Evolutionary conservation across 805 yeast species (phyloP).

Genomic region (Metschnikowia sp.): DNA sequence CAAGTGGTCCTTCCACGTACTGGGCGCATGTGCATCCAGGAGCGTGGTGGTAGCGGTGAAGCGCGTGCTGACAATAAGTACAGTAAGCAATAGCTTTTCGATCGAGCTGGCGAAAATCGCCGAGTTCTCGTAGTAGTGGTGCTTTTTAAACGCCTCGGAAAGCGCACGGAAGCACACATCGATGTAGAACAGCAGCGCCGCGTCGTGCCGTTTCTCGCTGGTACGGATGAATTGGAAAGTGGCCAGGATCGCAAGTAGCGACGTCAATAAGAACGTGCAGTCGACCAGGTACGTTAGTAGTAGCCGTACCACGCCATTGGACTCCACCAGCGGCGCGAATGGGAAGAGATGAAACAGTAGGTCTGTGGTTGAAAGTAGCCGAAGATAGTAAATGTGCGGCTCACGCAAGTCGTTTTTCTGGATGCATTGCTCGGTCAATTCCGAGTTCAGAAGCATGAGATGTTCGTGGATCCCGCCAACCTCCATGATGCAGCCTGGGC

Average conservation of each 20-base stretch:
- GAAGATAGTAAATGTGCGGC: constrained; percentile 32
- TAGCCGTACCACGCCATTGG: constrained; percentile 31
- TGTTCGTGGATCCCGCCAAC: constrained; percentile 7
- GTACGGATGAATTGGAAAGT: constrained; percentile 26
- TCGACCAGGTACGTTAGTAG: constrained; percentile 21
- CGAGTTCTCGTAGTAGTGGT: constrained; percentile 10
- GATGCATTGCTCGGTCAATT: constrained; percentile 26
- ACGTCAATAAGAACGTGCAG: constrained; percentile 22
- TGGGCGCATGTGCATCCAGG: constrained; percentile 10
- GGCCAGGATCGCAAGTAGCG: constrained; percentile 25
- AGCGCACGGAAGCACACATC: constrained; percentile 21
- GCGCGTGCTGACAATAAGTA: constrained; percentile 22
- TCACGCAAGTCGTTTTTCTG: constrained; percentile 23
- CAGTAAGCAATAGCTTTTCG: constrained; percentile 25
- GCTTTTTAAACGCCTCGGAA: constrained; percentile 19
- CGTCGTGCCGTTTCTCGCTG: constrained; percentile 21
- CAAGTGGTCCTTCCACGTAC: constrained; percentile 24
- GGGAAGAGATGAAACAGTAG: constrained; percentile 35
- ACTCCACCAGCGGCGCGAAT: constrained; percentile 33
- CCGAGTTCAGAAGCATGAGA: constrained; percentile 19
- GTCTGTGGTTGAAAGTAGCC: constrained; percentile 26
- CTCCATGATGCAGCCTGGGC: constrained; percentile 1
- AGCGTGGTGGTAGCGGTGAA: constrained; percentile 22
- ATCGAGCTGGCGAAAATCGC: constrained; percentile 17
- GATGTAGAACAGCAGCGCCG: constrained; percentile 19